Base-by-base conservation (phyloP, 768 basidiomycete species). In the Leccinum fibrillosum region DNA sequence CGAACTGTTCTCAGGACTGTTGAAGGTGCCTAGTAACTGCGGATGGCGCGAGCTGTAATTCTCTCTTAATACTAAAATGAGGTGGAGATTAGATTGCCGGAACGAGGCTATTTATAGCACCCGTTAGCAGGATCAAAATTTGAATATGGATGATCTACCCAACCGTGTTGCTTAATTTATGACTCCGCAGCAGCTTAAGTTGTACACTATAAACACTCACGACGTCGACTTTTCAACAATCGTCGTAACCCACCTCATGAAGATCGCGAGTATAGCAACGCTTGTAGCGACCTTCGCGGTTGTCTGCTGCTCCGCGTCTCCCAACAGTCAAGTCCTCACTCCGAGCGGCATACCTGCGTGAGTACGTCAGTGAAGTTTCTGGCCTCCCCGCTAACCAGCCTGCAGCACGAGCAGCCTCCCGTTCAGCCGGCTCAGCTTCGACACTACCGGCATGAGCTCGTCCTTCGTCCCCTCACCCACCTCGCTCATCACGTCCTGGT, bases 401-500 rank as follows among this genome's bases (percentile, higher is more conserved):
- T n/a, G 19, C 17, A 71, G 71, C n/a, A 67, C 69, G 57, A 32
- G 30, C 30, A 69, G 69, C 52, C 49, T 47, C 19, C 62, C 66
- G 6, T 55, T 66, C 9, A 63, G 45, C 47, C 51, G 51, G 4
- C 17, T 71, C 25, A 49, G 66, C 5, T 65, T 71, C 11, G 63
- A 71, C 52, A 69, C 69, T 19, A 67, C 65, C 5, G 71, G 54
- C 5, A 12, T 5, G 5, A 9, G 44, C 0, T 32, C 62, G 4
- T 71, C 70, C 32, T 0, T 58, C 26, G 21, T 67, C 37, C 61
- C 69, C 10, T 62, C 57, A 7, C 55, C 63, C 39, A 68, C 70
- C 35, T 71, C 67, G 1, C 59, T 71, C 57, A 60, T 69, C 47
- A 69, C 71, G 34, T 67, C 71, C 25, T 60, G 67, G 21, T 69